Evolutionary conservation across 2,329 filamentous ascomycete species (phyloP), one percentile per base, ranked within the genome.

Genomic region (Calonectria montana): DNA sequence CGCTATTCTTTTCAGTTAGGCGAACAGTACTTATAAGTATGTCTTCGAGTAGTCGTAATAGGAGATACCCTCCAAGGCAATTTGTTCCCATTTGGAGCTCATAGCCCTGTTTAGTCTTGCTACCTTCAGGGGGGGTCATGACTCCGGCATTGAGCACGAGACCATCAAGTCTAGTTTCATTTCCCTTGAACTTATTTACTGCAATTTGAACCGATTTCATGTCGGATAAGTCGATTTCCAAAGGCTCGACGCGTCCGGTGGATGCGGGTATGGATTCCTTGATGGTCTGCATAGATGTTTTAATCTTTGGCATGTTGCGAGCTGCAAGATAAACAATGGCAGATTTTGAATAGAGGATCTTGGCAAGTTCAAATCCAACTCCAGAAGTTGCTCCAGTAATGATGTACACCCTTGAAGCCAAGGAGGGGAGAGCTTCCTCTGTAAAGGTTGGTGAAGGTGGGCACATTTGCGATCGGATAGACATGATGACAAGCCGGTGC

Each of bases 61-160:
- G 27, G 5, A 76, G 66, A 65, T 76, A 73, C 5, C 73, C 74
- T 2, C 71, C 73, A 8, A 77, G 65, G 23, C 75, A 76, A 10
- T 77, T 77, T 12, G 73, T 76, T 47, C 74, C 71, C 71, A 76
- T 76, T 29, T 77, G 75, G 1, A 75, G 55, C 25, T 76, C 74
- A 25, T 77, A 66, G 6, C 73, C 71, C 12, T 74, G 73, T 39
- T 69, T 43, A 7, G 69, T 69, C 59, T 70, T 74, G 57, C 74
- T 76, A 4, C 66, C 73, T 6, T 71, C 74, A 0, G 74, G 75
- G 13, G 74, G 69, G 12, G 55, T 75, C 74, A 74, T 76, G 9
- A 77, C 73, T 6, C 71, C 75, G n/a, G 74, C 73, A 31, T 77
- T 77, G 23, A 76, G 71, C 0, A 73, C 65, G 8, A 77, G 39